Evolutionary conservation across 2,329 filamentous ascomycete species (phyloP).

Genomic region (Diaporthe vaccinii): DNA sequence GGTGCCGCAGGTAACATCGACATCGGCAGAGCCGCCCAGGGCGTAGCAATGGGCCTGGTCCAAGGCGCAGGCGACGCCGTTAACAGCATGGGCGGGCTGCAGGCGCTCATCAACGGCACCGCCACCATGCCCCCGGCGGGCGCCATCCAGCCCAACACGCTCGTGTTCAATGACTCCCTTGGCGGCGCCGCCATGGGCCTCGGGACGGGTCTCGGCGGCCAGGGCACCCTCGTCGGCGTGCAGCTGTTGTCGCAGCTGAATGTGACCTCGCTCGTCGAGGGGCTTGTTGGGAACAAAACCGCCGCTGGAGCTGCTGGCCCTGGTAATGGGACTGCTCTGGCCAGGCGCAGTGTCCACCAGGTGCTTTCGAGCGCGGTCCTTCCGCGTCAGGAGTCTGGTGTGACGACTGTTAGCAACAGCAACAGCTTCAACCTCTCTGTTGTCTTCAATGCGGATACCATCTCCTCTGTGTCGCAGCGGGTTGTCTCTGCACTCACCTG

Average conservation of each 20-base stretch:
- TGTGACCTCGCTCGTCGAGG: slow-evolving; percentile 19
- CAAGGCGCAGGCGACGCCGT: slow-evolving; percentile 53
- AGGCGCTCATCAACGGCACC: slow-evolving; percentile 49
- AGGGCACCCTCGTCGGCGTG: slow-evolving; percentile 50
- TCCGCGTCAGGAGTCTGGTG: neutral
- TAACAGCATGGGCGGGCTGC: slow-evolving; percentile 49
- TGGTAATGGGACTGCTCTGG: neutral
- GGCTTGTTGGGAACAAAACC: slow-evolving; percentile 11
- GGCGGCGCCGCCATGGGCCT: slow-evolving; percentile 53
- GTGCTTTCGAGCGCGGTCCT: neutral
- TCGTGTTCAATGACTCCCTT: slow-evolving; percentile 52
- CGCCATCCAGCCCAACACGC: slow-evolving; percentile 39
- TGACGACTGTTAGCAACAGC: neutral
- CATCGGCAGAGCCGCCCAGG: slow-evolving; percentile 50
- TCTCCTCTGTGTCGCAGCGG: slow-evolving; percentile 49
- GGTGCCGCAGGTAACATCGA: slow-evolving; percentile 39
- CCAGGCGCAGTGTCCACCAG: neutral
- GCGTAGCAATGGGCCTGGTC: slow-evolving; percentile 52
- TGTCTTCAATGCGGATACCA: slow-evolving; percentile 47
- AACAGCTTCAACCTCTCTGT: slow-evolving; percentile 46
- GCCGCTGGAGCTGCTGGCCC: neutral
- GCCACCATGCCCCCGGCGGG: slow-evolving; percentile 44
- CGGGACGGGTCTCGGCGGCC: slow-evolving; percentile 52
- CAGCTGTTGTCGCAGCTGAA: slow-evolving; percentile 47
- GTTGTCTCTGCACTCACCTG: slow-evolving; percentile 50